Evolutionary conservation across 1,284 basidiomycete genomes (phyloP), one percentile per base, ranked within the genome.

Genomic region (Pulchroboletus neoregius): DNA sequence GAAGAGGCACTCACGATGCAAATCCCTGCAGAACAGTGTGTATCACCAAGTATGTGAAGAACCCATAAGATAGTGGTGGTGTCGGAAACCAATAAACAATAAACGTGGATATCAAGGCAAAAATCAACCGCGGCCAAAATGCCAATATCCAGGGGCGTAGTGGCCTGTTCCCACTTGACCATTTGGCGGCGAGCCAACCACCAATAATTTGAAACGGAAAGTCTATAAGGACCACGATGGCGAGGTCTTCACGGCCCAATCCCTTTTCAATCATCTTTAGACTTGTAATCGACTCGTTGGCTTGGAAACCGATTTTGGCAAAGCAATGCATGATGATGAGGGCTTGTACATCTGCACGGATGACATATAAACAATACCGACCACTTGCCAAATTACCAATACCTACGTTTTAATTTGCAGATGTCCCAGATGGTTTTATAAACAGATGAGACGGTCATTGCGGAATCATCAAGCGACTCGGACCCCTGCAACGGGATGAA

Each of bases 261-360:
- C 95, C 95, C 63, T 97, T 98, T 67, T 99, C 95, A 38, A 99
- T 87, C 68, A 99, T 81, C 67, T 99, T 99, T 44, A 99, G 78
- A 12, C 83, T 86, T 1, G 92, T 95, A 11, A 88, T 91, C 2
- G 92, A 89, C 51, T 99, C 95, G 68, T 94, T 94, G 24, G 94
- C 92, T 53, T 92, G 91, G 68, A 95, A 98, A 20, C 94, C 95
- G 54, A 99, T 79, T 71, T 99, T 99, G 48, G 91, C 87, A 54
- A 98, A 83, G 37, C 96, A 75, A 63, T 98, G 94, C 58, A 99
- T 74, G 44, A 90, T 45, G 49, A 97, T 81, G 57, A 98, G 85
- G 0, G 83, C 78, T 72, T 96, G 95, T 18, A 99, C 85, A 63
- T 99, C 94, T 95, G 66, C 22, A 38, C 15, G 38, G 18, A 23